Evolutionary conservation across 805 yeast genomes (phyloP), one percentile per base, ranked within the genome.

Genomic region (Yamadazyma phyllophila): DNA sequence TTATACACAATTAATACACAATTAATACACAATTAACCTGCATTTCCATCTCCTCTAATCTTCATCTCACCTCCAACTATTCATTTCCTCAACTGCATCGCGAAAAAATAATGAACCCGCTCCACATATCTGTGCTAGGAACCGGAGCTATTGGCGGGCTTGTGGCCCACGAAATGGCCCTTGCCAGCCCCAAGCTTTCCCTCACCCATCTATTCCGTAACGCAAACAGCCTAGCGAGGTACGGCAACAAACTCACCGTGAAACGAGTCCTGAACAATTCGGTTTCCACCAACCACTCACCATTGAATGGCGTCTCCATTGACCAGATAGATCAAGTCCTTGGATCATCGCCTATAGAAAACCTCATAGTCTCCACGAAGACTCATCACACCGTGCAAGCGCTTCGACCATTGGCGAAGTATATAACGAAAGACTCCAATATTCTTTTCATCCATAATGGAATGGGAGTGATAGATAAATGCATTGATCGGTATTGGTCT

Each of bases 391-490:
- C 96, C 0, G 65, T 73, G 16, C 61, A 63, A 3, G 95, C 97
- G 0, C 48, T 91, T 13, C 58, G 56, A 29, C 84, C 85, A 2
- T 70, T 81, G 43, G 49, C 80, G 15, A 71, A 75, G 1, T 66
- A 66, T 44, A 72, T 92, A 26, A 62, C 66, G 26, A 58, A 67
- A 2, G 58, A 67, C 2, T 76, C 91, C 1, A 81, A 80, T 46
- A 61, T 90, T 2, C 52, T 91, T 37, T 61, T 91, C 16, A 55
- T 91, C n/a, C 98, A 88, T 45, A 88, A 94, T 61, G 99, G 90
- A 1, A 74, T 90, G 72, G 98, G 98, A 8, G 72, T 80, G 35
- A 60, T 76, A 6, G 86, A 77, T 10, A 71, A 74, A 46, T 54
- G 88, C 9, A 60, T 69, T n/a, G 59, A 64, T 1, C 58, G 65